Evolutionary conservation across 2,329 filamentous ascomycete genomes (phyloP), one percentile per base, ranked within the genome.

Genomic region (Alternaria atra): DNA sequence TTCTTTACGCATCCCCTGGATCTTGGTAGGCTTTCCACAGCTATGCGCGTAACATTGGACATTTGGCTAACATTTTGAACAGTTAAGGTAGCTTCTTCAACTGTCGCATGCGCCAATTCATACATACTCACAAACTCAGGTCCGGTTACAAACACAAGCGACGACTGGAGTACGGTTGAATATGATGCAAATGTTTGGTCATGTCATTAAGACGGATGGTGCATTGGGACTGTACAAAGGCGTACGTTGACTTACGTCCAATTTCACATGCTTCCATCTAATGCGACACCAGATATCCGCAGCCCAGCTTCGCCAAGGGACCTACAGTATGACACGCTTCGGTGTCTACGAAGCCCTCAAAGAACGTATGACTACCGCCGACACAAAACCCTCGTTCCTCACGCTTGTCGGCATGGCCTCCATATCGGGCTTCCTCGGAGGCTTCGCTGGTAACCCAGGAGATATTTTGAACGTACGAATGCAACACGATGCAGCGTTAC

Each of bases 391-490:
- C 3, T 88, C 90, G 2, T 89, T 97, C 71, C 84, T 89, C 10
- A 84, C 87, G n/a, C 89, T 99, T 9, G 86, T 97, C 65, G 91
- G 87, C 67, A 91, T 98, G 80, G 92, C 94, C 54, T 90, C 89
- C 25, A 82, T 88, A 29, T 94, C 95, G 7, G 95, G 95, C 52
- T 92, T 97, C 76, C 80, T 96, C 3, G 95, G 95, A 64, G 95
- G 95, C 51, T 82, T 98, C 47, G 91, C 90, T 6, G 95, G 95
- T 67, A 99, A 98, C 81, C 93, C 94, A 3, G 94, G 94, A 67
- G 95, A 99, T 78, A 93, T 99, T 34, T 85, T 97, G 73, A 99
- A 99, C 80, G 95, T 99, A 51, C 92, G 95, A 68, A 99, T 99
- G 95, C 95, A 99, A 82, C 92, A 97, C 80, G 95, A 91, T 71